A percentile compares a stretch with the other conserved stretches of the same genome.
Evolutionary conservation across 352 stramenopile species (phyloP).

Genomic region (Pythium rhizo-oryzae): DNA sequence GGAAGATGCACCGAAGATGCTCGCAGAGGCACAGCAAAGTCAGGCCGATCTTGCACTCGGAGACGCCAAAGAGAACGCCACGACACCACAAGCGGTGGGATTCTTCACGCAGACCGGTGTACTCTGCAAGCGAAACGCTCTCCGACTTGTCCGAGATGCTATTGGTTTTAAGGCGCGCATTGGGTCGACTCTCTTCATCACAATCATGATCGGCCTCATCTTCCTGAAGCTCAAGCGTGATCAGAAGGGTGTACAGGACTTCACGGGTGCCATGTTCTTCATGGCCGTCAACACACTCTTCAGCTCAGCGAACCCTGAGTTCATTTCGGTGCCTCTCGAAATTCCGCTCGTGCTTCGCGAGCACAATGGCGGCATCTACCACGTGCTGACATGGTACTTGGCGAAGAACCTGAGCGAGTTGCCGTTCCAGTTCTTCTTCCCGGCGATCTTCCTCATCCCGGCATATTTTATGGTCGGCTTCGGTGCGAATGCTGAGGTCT

Average conservation of each 20-base stretch:
- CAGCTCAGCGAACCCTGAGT: constrained; percentile 23
- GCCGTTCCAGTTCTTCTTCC: constrained; percentile 47
- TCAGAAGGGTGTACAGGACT: constrained; percentile 48
- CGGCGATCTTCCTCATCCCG: constrained; percentile 39
- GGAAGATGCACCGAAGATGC: constrained; percentile 7
- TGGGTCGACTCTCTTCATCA: constrained; percentile 37
- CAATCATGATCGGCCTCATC: constrained; percentile 44
- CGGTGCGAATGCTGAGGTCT: constrained; percentile 32
- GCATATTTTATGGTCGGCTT: constrained; percentile 55
- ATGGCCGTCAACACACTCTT: constrained; percentile 41
- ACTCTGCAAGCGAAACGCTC: constrained; percentile 28
- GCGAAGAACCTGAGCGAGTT: constrained; percentile 58
- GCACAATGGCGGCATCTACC: constrained; percentile 46
- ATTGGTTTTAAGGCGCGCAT: constrained; percentile 33
- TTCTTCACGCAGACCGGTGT: constrained; percentile 29
- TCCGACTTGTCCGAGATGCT: constrained; percentile 35
- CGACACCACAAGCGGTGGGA: neutral
- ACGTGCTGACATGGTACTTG: constrained; percentile 44
- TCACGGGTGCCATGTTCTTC: constrained; percentile 47
- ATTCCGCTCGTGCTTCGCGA: constrained; percentile 41
- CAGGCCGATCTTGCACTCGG: constrained; percentile 5
- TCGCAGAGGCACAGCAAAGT: constrained; percentile 5
- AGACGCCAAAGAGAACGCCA: neutral
- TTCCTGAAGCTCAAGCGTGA: constrained; percentile 46
- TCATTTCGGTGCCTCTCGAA: constrained; percentile 33